A percentile compares a stretch with the other conserved stretches of the same genome.
These are phyloP conservation scores for Nannochloropsis salina DNA, from an alignment of 108 stramenopile genomes.

Conservation along the genomic window DNA sequence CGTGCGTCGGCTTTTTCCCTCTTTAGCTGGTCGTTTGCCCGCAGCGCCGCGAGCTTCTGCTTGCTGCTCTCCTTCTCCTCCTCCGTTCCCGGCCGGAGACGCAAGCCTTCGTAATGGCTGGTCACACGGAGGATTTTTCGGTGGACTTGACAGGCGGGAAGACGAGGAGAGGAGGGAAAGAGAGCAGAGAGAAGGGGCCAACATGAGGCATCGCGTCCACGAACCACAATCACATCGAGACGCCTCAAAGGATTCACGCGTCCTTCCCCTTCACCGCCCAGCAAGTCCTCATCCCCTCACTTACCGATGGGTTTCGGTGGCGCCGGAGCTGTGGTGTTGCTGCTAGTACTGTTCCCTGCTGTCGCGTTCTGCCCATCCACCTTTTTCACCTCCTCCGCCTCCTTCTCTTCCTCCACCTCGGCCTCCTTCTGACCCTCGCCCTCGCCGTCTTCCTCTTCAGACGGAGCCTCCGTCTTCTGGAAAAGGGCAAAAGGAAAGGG, in stretches of 20 bases:
- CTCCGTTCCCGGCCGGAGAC: conserved; percentile 36
- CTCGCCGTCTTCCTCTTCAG: conserved; percentile 31
- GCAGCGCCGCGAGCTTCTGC: conserved; percentile 65
- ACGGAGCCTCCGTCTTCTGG: conserved; percentile 62
- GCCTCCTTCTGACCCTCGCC: conserved; percentile 33
- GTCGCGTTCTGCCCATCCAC: conserved; percentile 23
- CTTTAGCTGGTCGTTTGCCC: conserved; percentile 73
- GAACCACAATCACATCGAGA: conserved; percentile 31
- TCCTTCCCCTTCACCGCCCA: conserved; percentile 45
- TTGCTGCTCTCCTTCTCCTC: conserved; percentile 68
- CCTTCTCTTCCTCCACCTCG: conserved; percentile 32
- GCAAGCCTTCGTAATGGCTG: conserved; percentile 20
- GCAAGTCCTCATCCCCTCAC: conserved; percentile 39
- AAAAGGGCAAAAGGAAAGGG: not conserved
- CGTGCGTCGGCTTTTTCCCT: conserved; percentile 74
- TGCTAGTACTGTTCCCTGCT: not conserved
- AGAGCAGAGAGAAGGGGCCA: not conserved
- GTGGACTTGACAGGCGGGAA: conserved; percentile 58
- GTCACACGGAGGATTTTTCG: conserved; percentile 56
- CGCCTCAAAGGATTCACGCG: conserved; percentile 45
- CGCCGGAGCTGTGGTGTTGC: not conserved
- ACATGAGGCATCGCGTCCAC: not conserved
- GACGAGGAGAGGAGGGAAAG: conserved; percentile 47
- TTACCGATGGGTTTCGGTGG: not conserved
- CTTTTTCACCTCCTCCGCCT: conserved; percentile 26